Evolutionary conservation across 2,329 filamentous ascomycete genomes (phyloP), one percentile per base, ranked within the genome.

Genomic region (Magnaporthiopsis incrustans): DNA sequence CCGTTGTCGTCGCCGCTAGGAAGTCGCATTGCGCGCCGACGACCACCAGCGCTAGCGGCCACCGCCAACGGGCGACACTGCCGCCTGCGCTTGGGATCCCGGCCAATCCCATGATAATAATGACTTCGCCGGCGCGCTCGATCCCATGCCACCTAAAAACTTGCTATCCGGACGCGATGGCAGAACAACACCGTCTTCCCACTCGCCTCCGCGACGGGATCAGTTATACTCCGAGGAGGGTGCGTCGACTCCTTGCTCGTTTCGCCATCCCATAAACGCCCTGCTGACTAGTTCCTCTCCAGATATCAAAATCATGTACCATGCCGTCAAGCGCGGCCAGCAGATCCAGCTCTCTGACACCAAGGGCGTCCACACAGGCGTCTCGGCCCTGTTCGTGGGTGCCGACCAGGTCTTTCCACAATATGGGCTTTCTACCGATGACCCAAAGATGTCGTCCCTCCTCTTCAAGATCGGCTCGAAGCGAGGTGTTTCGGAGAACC

Each of bases 281-380:
- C 60, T 59, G 60, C 63, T 66, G 53, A 71, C 65, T 53, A 32
- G n/a, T 8, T 30, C 27, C 32, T 32, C n/a, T 15, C 18, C 64
- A 92, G 93, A 96, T 78, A 90, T 97, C 74, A 83, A 85, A 67
- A 82, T 92, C 67, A 81, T 97, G 65, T 89, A 92, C 75, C 82
- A 89, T 65, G 90, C 97, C 71, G 87, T 96, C 71, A 79, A 81
- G 66, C 82, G 83, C 69, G 92, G 91, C 58, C 86, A 93, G 76
- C 78, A 84, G 57, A 81, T 90, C 35, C 80, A 86, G 63, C 78
- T 83, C 59, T 76, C 75, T 14, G 77, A 85, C 2, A 79, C 85
- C 1, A 83, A 87, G 64, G 82, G 82, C 61, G 84, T 89, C 69
- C 82, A 84, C 64, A 80, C 89, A 27, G 88, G 90, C 4, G 91